Base-by-base conservation (phyloP, 257 asterid genomes). In the Scutellaria galericulata region DNA sequence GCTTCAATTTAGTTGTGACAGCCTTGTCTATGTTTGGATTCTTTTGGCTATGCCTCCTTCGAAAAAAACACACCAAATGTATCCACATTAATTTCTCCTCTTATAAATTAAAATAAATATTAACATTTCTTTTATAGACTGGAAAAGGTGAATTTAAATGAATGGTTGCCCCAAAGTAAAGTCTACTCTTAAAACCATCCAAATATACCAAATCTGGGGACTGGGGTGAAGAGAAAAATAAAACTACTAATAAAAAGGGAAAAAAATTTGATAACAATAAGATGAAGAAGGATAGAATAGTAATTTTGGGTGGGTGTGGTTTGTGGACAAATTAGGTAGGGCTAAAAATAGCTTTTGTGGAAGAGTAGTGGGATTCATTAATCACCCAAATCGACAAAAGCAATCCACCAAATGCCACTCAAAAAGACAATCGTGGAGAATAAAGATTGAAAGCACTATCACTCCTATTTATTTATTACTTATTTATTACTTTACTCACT, bases 371-470 rank as follows among this genome's bases (percentile, higher is more conserved):
- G 72, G 77, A 65, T 80, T 64, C 51, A 64, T 14, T 80, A 75
- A 73, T 72, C 54, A 77, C 76, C 80, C 74, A 80, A 73, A 75
- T 78, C 81, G 85, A 83, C 82, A 80, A 83, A 80, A 40, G 12
- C 76, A 51, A 81, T 71, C 68, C 81, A 84, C 89, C 97, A 84
- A 91, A 87, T 79, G 73, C 90, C 86, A 87, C 83, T 83, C 77
- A 70, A 78, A 75, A 81, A 54, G 83, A 82, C 85, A 81, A 39
- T 83, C 75, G 93, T 86, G 91, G 89, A 83, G 72, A 82, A 85
- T 76, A 82, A 76, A 90, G 83, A 67, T 75, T 73, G 65, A 79
- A 69, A 80, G 81, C 91, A 90, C 93, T 85, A 80, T 42, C 75
- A 31, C 72, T 15, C 54, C 24, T 62, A 13, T 39, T 62, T 39